Base-by-base conservation (phyloP, 2,329 filamentous ascomycete genomes). In the Chaetomium globosum region DNA sequence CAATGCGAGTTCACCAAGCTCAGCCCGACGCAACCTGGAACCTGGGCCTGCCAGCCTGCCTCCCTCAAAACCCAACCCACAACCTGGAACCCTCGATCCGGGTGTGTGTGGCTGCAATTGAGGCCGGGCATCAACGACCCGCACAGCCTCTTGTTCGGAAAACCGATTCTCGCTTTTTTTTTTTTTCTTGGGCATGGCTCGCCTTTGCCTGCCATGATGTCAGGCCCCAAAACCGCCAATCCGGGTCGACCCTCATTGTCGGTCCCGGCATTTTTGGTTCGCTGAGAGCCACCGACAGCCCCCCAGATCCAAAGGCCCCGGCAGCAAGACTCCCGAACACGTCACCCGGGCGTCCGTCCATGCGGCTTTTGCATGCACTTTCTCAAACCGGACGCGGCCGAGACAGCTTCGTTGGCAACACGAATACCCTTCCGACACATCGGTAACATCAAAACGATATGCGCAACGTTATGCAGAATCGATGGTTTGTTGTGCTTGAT, bases 341-440 rank as follows among this genome's bases (percentile, higher is more conserved):
- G 71, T 73, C 71, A 71, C 71, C 61, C 58, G 69, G 68, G 65
- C 63, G 63, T 31, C 53, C 36, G 59, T 43, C 39, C 65, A 70
- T 73, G 71, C 70, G 67, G 67, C 64, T 39, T 68, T 53, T 69
- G 65, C 67, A 71, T 69, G 66, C 60, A 30, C 30, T 67, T 54
- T 57, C 64, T 67, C 63, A 60, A 61, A 64, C 61, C 12, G 39
- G 39, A 43, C 5, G 39, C 39, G 19, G 39, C 55, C 46, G 48
- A 64, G 61, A 68, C 68, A 68, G 28, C 43, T 57, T 43, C 65
- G 66, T 59, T 65, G 61, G 59, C 60, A 30, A 61, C 69, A 66
- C 70, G 69, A 72, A 71, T 69, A 64, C 67, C 61, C 51, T 56
- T 49, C 60, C 49, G 67, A 72, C 70, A 72, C 69, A 71, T 71